These are phyloP conservation scores for Solanum chilense DNA, from an alignment of 257 asterid species.

Conservation along the genomic window DNA sequence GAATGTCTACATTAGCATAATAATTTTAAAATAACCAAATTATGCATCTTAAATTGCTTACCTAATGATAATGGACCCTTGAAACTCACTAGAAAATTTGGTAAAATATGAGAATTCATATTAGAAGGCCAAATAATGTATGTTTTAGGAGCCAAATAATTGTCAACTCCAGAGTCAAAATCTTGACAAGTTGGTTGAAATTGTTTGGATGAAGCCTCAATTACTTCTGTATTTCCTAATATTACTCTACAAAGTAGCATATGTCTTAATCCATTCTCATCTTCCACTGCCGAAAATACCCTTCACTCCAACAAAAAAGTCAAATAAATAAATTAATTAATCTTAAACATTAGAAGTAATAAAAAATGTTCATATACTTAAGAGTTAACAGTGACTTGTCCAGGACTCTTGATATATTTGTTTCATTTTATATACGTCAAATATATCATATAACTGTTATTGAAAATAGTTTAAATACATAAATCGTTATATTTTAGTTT, in stretches of 20 bases:
- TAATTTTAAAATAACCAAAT: not conserved
- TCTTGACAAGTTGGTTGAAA: slow-evolving; percentile 23
- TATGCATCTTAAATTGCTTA: not conserved
- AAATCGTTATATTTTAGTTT: too few relatives aligned
- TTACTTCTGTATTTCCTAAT: slow-evolving; percentile 30
- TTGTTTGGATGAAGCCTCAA: slow-evolving; percentile 25
- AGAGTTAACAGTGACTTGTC: too few relatives aligned
- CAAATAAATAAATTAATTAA: not conserved
- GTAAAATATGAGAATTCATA: slow-evolving; percentile 31
- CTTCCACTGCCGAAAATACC: slow-evolving; percentile 20
- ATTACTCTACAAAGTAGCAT: slow-evolving; percentile 39
- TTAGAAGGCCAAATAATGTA: slow-evolving; percentile 30
- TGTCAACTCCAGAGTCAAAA: slow-evolving; percentile 40
- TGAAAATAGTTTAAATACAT: too few relatives aligned
- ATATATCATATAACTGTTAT: too few relatives aligned
- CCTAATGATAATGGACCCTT: not conserved
- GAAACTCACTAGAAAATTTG: slow-evolving; percentile 24
- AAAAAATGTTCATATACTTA: too few relatives aligned
- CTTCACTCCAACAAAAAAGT: slow-evolving; percentile 7
- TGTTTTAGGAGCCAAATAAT: slow-evolving; percentile 22
- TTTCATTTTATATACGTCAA: too few relatives aligned
- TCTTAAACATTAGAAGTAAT: too few relatives aligned
- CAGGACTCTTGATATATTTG: too few relatives aligned
- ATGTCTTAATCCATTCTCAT: slow-evolving; percentile 38
- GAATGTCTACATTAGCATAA: not conserved